Percentiles rank a stretch among this genome's conserved stretches.
These are phyloP conservation scores for Globisporangium perplexum DNA, from an alignment of 352 stramenopile species.

Conservation along the genomic window DNA sequence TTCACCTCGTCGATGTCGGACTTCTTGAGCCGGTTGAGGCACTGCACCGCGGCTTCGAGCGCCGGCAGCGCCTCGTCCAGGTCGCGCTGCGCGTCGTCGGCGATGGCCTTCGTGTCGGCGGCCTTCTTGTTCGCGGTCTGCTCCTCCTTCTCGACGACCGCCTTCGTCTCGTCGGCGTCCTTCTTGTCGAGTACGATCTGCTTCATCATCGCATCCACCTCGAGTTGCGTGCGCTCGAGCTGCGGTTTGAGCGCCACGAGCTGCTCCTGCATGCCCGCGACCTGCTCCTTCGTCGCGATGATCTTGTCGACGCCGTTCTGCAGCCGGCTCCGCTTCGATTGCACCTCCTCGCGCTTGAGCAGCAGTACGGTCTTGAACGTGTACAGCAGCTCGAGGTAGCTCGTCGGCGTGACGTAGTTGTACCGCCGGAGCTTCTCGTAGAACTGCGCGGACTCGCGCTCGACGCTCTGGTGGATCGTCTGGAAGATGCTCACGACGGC, in stretches of 20 bases:
- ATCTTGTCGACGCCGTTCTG: conserved; percentile 93
- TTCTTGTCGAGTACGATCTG: conserved; percentile 92
- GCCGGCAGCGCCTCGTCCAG: conserved; percentile 91
- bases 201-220: conserved; percentile 93
- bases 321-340: conserved; percentile 76
- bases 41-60: conserved; percentile 89
- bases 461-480: conserved; percentile 90
- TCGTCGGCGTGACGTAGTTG: conserved; percentile 94
- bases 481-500: conserved; percentile 74
- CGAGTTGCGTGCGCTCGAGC: conserved; percentile 89
- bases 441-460: conserved; percentile 75
- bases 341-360: conserved; percentile 88
- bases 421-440: conserved; percentile 84
- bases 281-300: conserved; percentile 89
- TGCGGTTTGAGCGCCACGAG: conserved; percentile 90
- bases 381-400: conserved; percentile 90
- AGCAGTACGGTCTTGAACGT: conserved; percentile 90
- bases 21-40: conserved; percentile 90
- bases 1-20: conserved; percentile 93
- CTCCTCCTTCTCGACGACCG: conserved; percentile 88
- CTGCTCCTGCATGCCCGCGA: conserved; percentile 89
- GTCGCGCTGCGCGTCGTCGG: conserved; percentile 89
- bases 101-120: conserved; percentile 90
- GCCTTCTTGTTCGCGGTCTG: conserved; percentile 90
- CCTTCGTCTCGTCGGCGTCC: conserved; percentile 89